phyloP scores from a whole-genome alignment of 257 asterid species.

The Rubia yunnanensis region DNA sequence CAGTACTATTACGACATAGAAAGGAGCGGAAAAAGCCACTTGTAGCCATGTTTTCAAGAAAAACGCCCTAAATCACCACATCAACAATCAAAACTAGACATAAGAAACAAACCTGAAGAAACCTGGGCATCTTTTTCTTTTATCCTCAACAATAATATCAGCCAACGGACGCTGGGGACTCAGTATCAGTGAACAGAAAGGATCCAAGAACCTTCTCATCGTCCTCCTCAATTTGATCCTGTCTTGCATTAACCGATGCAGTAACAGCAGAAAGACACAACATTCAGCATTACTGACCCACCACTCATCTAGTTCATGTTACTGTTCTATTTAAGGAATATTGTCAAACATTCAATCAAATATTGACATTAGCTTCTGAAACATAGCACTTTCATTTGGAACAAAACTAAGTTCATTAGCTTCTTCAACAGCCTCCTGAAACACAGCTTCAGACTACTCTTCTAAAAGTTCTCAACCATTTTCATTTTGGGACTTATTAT shows the following conservation, averaged over 20 bases:
- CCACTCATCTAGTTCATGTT: too few species aligned
- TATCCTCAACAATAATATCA: constrained; percentile 63
- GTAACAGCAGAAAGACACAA: background rate
- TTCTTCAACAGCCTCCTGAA: too few species aligned
- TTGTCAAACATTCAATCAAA: too few species aligned
- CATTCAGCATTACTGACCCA: background rate
- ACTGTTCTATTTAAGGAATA: too few species aligned
- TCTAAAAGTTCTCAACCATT: too few species aligned
- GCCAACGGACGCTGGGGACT: constrained; percentile 73
- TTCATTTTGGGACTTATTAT: too few species aligned
- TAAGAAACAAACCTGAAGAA: constrained; percentile 52
- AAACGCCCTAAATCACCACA: background rate
- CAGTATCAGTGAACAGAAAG: constrained; percentile 50
- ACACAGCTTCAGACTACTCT: too few species aligned
- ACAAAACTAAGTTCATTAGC: too few species aligned
- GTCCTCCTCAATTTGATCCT: constrained; percentile 63
- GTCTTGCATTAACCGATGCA: too few species aligned
- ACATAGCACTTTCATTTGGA: too few species aligned
- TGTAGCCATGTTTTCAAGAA: background rate
- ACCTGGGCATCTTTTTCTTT: constrained; percentile 67
- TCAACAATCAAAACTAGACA: background rate
- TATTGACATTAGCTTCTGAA: too few species aligned
- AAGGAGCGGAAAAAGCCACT: background rate
- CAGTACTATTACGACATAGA: background rate
- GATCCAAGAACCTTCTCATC: constrained; percentile 66